These are phyloP conservation scores for Bromus sterilis DNA, from an alignment of 176 grass and related monocot genomes.

Conservation along the genomic window DNA sequence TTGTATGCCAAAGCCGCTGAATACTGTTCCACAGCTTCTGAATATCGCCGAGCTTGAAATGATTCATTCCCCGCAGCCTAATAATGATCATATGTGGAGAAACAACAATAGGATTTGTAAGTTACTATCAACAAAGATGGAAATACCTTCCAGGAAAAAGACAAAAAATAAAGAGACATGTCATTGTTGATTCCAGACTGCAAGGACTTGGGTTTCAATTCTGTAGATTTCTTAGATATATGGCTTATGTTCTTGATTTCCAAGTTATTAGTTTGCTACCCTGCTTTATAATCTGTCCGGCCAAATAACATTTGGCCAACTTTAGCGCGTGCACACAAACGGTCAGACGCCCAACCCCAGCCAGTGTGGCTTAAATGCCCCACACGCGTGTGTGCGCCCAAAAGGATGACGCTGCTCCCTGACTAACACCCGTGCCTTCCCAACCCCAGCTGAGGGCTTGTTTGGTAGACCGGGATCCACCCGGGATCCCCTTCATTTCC, in stretches of 20 bases:
- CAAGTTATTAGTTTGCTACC: not conserved
- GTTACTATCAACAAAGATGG: not conserved
- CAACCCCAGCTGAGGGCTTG: not conserved
- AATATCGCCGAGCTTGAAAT: constrained; percentile 75
- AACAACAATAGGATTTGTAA: not conserved
- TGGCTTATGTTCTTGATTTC: not conserved
- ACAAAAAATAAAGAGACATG: not conserved
- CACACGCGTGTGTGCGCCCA: not conserved
- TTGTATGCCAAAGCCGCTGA: constrained; percentile 67
- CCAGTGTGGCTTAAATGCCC: too few species aligned
- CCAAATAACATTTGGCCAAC: too few species aligned
- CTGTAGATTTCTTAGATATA: not conserved
- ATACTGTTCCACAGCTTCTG: constrained; percentile 85
- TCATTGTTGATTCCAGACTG: not conserved
- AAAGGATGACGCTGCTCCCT: not conserved
- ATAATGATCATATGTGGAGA: constrained; percentile 17
- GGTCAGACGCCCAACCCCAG: too few species aligned
- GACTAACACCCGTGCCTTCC: not conserved
- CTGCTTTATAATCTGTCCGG: not conserved
- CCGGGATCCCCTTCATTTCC: too few species aligned
- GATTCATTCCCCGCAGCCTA: constrained; percentile 86
- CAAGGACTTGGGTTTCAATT: not conserved
- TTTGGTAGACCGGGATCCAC: too few species aligned
- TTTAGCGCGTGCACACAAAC: not conserved
- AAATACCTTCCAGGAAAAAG: too few species aligned